Conservation (phyloP, 768 basidiomycete species). For the Hydnum rufescens region DNA sequence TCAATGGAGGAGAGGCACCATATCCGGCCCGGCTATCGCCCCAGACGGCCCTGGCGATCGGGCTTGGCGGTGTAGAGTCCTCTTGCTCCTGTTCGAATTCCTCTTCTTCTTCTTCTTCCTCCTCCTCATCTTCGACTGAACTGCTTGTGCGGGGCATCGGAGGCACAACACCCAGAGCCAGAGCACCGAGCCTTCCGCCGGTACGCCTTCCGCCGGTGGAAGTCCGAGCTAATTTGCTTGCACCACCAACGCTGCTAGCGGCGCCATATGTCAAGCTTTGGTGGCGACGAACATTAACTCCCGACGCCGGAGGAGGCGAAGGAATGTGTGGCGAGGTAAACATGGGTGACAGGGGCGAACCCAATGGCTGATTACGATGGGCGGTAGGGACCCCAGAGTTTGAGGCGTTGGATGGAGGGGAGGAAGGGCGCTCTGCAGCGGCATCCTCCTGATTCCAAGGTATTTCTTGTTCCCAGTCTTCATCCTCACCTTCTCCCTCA, state of each 20-base stretch:
- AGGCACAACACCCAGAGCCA: background rate
- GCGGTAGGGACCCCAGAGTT: constrained; percentile 49
- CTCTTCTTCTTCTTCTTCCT: too few relatives aligned
- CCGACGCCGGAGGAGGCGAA: constrained; percentile 16
- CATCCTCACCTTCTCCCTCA: constrained; percentile 53
- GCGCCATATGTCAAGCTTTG: constrained; percentile 42
- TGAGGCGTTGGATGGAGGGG: constrained; percentile 24
- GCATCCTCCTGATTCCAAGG: constrained; percentile 27
- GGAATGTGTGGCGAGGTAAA: constrained; percentile 1
- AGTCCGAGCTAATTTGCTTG: constrained; percentile 18
- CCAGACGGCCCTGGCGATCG: too few relatives aligned
- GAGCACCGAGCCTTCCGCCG: constrained; percentile 19
- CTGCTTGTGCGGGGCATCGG: constrained; percentile 2
- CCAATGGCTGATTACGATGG: constrained; percentile 32
- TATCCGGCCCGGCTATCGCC: constrained; percentile 11
- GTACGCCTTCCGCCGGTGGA: constrained; percentile 45
- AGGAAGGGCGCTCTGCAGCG: constrained; percentile 33
- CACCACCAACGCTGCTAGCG: constrained; percentile 27
- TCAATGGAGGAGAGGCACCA: background rate
- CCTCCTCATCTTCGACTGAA: background rate
- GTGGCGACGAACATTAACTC: constrained; percentile 46
- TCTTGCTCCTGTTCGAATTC: too few relatives aligned
- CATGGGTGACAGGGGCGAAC: constrained; percentile 22
- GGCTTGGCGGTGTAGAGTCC: too few relatives aligned
- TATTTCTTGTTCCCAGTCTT: constrained; percentile 63